phyloP scores from a whole-genome alignment of 371 early-diverging fungal genomes.

The Apophysomyces elegans region DNA sequence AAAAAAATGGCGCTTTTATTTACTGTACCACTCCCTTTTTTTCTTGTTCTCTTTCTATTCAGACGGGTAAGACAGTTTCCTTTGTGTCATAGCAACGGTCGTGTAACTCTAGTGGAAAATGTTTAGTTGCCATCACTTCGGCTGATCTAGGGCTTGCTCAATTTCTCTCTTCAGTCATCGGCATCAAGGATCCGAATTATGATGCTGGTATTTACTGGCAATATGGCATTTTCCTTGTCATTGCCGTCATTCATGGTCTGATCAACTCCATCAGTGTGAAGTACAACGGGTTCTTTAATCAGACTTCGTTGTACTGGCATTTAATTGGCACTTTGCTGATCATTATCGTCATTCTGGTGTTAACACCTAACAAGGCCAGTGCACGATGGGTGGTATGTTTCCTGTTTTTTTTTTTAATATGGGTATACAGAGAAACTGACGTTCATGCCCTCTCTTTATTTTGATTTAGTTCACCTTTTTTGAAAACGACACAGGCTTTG shows the following conservation, averaged over 20 bases:
- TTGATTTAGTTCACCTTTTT: conserved; percentile 31
- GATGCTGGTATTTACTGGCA: conserved; percentile 45
- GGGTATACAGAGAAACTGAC: too few species aligned
- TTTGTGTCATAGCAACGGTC: too few species aligned
- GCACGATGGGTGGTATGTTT: conserved; percentile 45
- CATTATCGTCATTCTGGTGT: conserved; percentile 55
- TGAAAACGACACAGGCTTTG: conserved; percentile 46
- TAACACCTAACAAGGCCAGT: conserved; percentile 49
- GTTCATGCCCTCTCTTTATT: too few species aligned
- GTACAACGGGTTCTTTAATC: conserved; percentile 58
- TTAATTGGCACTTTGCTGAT: conserved; percentile 61
- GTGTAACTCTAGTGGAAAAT: too few species aligned
- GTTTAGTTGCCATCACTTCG: conserved; percentile 48
- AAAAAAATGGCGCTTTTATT: too few species aligned
- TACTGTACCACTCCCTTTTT: neutral
- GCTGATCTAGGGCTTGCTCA: conserved; percentile 59
- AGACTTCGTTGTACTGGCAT: conserved; percentile 62
- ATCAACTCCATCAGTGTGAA: conserved; percentile 60
- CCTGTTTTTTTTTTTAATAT: neutral
- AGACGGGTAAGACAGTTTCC: too few species aligned
- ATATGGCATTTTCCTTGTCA: conserved; percentile 45
- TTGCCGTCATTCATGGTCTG: conserved; percentile 56
- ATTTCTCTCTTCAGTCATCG: conserved; percentile 50
- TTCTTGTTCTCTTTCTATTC: neutral
- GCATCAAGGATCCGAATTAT: conserved; percentile 37